phyloP scores from a whole-genome alignment of 305 asterid species.

The Withania somnifera region DNA sequence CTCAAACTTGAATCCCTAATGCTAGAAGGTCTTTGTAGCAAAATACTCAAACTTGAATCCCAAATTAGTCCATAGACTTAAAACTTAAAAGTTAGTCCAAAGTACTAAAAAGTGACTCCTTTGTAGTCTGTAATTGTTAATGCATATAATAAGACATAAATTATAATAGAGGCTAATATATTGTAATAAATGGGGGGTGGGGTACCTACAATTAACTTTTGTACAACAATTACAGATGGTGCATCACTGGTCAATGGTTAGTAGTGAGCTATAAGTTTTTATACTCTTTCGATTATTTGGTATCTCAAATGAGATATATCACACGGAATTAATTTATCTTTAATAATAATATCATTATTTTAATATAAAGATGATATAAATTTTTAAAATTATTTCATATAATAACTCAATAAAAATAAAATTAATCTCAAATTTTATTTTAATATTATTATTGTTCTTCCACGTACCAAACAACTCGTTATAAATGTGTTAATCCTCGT shows the following conservation, averaged over 20 bases:
- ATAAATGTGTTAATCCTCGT: no score
- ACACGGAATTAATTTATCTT: background rate
- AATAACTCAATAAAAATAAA: background rate
- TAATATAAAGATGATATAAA: no score
- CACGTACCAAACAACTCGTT: no score
- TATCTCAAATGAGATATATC: no score
- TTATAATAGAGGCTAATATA: background rate
- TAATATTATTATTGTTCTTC: no score
- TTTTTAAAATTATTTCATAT: background rate
- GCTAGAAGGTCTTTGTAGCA: background rate
- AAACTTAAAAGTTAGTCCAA: background rate
- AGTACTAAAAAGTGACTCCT: background rate
- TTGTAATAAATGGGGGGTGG: no score
- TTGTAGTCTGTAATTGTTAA: background rate
- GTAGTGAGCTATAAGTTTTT: background rate
- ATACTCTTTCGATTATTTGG: no score
- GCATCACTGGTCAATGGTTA: background rate
- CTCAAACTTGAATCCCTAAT: background rate
- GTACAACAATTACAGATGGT: background rate
- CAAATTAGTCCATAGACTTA: no score
- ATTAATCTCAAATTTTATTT: background rate
- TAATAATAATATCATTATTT: background rate
- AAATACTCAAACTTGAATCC: background rate
- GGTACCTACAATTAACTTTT: no score
- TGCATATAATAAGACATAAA: background rate